A percentile compares a stretch with the other conserved stretches of the same genome.
Evolutionary conservation across 1,139 yeast species (phyloP).

Genomic region (Candida anutae): DNA sequence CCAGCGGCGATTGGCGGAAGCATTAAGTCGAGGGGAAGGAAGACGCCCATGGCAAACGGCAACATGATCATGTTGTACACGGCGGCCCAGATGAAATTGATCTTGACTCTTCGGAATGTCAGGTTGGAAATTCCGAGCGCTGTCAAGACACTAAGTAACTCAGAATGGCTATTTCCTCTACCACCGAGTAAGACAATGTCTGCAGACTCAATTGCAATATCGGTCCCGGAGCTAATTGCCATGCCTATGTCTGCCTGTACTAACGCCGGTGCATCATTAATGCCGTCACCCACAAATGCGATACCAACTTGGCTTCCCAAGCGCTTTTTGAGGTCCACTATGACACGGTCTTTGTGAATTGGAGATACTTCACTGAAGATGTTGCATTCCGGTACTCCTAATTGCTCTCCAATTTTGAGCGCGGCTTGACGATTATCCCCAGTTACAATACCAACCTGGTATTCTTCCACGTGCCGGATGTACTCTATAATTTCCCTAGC

Average conservation of each 20-base stretch:
- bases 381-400: conserved; percentile 59
- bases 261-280: conserved; percentile 93
- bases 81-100: conserved; percentile 81
- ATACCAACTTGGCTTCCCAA: conserved; percentile 37
- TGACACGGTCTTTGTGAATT: conserved; percentile 62
- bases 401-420: conserved; percentile 49
- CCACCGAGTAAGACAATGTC: conserved; percentile 59
- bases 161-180: conserved; percentile 20
- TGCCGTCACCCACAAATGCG: conserved; percentile 95
- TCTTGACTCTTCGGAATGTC: conserved; percentile 68
- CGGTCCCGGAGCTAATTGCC: conserved; percentile 89
- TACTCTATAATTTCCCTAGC: conserved; percentile 54
- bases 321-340: conserved; percentile 47
- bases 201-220: conserved; percentile 93
- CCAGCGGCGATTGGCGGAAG: conserved; percentile 89
- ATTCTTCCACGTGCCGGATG: conserved; percentile 42
- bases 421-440: conserved; percentile 77
- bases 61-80: conserved; percentile 81
- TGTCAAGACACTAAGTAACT: conserved; percentile 58
- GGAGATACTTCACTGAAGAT: conserved; percentile 79
- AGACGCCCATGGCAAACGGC: conserved; percentile 92
- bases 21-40: conserved; percentile 70
- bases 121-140: conserved; percentile 65
- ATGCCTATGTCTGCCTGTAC: conserved; percentile 86
- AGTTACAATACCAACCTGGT: conserved; percentile 79